These are phyloP conservation scores for Tuber umbilicatum DNA, from an alignment of 495 filamentous ascomycete genomes.

Conservation along the genomic window DNA sequence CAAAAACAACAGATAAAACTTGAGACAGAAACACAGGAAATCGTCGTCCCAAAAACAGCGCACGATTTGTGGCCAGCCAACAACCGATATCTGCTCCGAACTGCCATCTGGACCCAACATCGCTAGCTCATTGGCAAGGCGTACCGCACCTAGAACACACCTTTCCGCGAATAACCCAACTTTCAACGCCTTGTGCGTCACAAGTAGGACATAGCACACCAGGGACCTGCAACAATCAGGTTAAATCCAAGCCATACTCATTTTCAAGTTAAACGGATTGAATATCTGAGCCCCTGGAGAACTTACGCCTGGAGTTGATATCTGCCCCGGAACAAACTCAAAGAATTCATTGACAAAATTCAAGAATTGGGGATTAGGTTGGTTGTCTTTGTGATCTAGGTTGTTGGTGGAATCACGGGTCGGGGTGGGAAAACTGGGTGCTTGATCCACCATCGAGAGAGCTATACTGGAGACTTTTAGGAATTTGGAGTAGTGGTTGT, in stretches of 20 bases:
- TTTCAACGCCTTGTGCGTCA: conserved; percentile 28
- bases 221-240: conserved; percentile 25
- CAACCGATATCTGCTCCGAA: background rate
- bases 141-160: conserved; percentile 37
- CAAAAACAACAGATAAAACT: background rate
- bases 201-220: conserved; percentile 36
- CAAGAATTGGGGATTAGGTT: background rate
- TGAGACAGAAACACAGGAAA: background rate
- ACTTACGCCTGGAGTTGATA: background rate
- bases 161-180: conserved; percentile 38
- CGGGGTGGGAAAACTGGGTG: background rate
- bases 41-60: background rate
- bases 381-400: background rate
- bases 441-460: background rate
- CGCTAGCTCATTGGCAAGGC: conserved; percentile 17
- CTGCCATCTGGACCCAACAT: background rate
- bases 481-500: background rate
- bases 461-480: background rate
- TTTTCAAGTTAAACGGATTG: background rate
- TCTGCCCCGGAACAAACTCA: background rate
- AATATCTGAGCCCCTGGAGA: background rate
- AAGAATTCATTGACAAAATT: background rate
- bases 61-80: background rate
- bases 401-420: background rate
- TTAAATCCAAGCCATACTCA: conserved; percentile 4